These are phyloP conservation scores for Calonectria leucothoes DNA, from an alignment of 2,329 filamentous ascomycete species.

Conservation along the genomic window DNA sequence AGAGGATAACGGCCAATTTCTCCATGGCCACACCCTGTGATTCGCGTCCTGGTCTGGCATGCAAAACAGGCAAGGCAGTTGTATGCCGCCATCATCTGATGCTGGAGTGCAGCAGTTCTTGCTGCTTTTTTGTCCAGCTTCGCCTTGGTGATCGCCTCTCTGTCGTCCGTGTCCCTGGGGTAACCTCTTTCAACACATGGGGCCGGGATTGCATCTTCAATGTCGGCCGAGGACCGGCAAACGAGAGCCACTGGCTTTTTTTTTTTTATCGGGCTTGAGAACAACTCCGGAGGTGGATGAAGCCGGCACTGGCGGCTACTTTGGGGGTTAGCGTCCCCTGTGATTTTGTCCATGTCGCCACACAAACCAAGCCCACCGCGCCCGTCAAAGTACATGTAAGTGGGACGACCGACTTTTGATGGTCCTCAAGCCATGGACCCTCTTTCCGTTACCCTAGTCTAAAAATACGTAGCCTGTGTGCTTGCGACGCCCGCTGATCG, in stretches of 20 bases:
- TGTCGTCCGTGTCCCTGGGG: not conserved
- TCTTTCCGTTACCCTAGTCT: slow-evolving; percentile 31
- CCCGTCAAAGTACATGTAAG: slow-evolving; percentile 19
- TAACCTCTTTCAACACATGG: not conserved
- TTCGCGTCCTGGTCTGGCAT: slow-evolving; percentile 24
- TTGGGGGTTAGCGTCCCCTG: slow-evolving; percentile 25
- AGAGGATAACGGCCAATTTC: slow-evolving; percentile 6
- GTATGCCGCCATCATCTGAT: slow-evolving; percentile 6
- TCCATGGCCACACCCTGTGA: slow-evolving; percentile 3
- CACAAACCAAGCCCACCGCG: slow-evolving; percentile 28
- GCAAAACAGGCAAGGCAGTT: slow-evolving; percentile 25
- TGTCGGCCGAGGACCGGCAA: slow-evolving; percentile 8
- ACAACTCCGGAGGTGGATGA: slow-evolving; percentile 13
- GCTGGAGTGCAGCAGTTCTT: not conserved
- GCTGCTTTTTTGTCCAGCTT: not conserved
- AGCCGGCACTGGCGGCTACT: slow-evolving; percentile 29
- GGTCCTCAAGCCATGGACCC: slow-evolving; percentile 28
- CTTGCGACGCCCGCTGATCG: slow-evolving; percentile 23
- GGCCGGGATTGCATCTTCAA: not conserved
- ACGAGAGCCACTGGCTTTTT: not conserved
- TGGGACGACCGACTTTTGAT: slow-evolving; percentile 34
- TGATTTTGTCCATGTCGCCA: slow-evolving; percentile 33
- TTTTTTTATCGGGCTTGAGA: slow-evolving; percentile 3
- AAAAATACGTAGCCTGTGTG: slow-evolving; percentile 37
- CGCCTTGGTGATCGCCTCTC: not conserved